Base-by-base conservation (phyloP, 495 filamentous ascomycete genomes). In the Talaromyces borbonicus region DNA sequence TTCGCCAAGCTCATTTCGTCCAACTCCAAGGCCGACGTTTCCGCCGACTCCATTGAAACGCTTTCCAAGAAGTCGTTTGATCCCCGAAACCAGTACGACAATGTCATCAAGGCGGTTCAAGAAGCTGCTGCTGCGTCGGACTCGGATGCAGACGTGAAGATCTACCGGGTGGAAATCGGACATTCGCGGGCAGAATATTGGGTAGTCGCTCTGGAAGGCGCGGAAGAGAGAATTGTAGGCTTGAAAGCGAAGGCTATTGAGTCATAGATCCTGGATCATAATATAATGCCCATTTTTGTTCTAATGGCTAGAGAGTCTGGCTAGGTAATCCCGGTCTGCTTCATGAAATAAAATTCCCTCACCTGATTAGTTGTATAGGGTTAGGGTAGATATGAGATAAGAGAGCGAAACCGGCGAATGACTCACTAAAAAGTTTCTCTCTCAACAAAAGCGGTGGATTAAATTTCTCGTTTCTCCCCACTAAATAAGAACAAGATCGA, bases 181-280 rank as follows among this genome's bases (percentile, higher is more conserved):
- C 71, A 69, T 14, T 77, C 79, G 9, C 75, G 76, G 56, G 62
- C 71, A n/a, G 84, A 90, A 63, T 92, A 90, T 55, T 93, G 75
- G 73, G 63, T 92, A 36, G 63, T 92, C 24, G 80, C 77, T 49
- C 53, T 79, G 63, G 73, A 68, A 62, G 70, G 52, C 54, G 65
- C 58, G 31, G 62, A 55, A 18, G 72, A 69, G 29, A 75, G 68
- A 61, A 39, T 94, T 49, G 77, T 94, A 4, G 87, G 87, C 5
- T 62, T 82, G 33, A 87, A 83, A 69, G 84, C 82, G 5, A 67
- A 83, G 71, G 74, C 78, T 30, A 68, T 93, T 57, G 87, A 92
- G 74, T 81, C 74, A 49, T 86, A 56, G 56, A n/a, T n/a, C n/a
- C n/a, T n/a, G n/a, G n/a, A n/a, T 36, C 4, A 18, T 3, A 18